Evolutionary conservation across 345 rosid species (phyloP).

Genomic region (Clausena lansium): DNA sequence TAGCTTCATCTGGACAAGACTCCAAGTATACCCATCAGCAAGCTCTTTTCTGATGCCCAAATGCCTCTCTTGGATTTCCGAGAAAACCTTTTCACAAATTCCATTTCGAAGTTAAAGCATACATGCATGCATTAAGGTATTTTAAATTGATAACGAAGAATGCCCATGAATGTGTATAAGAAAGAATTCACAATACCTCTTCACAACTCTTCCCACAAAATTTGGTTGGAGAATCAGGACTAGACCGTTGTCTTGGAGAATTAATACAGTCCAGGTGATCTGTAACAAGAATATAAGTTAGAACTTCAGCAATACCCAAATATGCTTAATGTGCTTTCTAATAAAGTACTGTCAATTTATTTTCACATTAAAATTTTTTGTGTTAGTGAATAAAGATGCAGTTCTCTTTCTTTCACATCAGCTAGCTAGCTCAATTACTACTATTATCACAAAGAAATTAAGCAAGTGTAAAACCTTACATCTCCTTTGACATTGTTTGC

Average conservation of each 20-base stretch:
- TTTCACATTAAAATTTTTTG: too few relatives aligned
- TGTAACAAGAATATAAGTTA: neutral
- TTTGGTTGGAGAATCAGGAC: neutral
- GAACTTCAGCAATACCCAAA: neutral
- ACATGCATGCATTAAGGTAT: too few relatives aligned
- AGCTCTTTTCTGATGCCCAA: conserved; percentile 12
- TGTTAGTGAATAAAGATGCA: too few relatives aligned
- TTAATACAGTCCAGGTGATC: conserved; percentile 6
- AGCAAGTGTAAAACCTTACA: neutral
- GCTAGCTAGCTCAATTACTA: too few relatives aligned
- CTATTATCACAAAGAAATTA: neutral
- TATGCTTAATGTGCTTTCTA: too few relatives aligned
- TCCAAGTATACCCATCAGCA: conserved; percentile 6
- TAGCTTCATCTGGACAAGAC: neutral
- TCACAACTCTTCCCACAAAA: conserved; percentile 22
- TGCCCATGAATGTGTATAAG: neutral
- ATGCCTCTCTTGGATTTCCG: neutral
- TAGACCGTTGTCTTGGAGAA: neutral
- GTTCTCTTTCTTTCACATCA: too few relatives aligned
- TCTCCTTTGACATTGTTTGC: conserved; percentile 19
- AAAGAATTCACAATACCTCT: conserved; percentile 11
- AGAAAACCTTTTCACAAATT: conserved; percentile 3
- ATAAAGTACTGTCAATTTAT: too few relatives aligned
- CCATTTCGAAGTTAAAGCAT: neutral
- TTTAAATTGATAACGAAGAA: neutral